These are phyloP conservation scores for Geotrichum carabidarum DNA, from an alignment of 1,139 yeast species.

Conservation along the genomic window DNA sequence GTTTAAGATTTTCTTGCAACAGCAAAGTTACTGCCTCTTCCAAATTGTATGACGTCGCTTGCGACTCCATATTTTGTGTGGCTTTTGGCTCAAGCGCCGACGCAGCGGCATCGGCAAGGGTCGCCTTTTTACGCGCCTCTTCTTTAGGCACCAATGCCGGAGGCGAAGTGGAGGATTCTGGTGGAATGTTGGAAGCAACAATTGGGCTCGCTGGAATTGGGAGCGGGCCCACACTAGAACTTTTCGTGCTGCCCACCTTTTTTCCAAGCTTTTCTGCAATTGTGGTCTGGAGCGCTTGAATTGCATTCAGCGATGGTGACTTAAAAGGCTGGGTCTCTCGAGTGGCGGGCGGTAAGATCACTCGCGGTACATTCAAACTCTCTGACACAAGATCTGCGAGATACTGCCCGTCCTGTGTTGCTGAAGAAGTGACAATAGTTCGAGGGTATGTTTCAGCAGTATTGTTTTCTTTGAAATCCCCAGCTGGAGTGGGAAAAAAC, in stretches of 20 bases:
- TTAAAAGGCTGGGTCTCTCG: background rate
- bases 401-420: background rate
- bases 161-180: background rate
- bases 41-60: background rate
- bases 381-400: background rate
- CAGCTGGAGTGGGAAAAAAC: slow-evolving; percentile 10
- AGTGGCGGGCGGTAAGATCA: background rate
- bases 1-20: background rate
- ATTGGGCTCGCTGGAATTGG: slow-evolving; percentile 3
- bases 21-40: background rate
- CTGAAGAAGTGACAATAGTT: background rate
- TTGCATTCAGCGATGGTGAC: slow-evolving; percentile 16
- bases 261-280: slow-evolving; percentile 19
- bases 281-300: slow-evolving; percentile 19
- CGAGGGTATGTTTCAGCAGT: background rate
- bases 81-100: background rate
- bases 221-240: background rate
- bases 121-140: background rate
- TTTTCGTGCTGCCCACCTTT: background rate
- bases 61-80: background rate
- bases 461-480: background rate
- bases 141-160: background rate
- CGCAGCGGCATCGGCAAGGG: background rate
- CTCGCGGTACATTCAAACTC: background rate
- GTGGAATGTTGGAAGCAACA: background rate